Evolutionary conservation across 2,329 filamentous ascomycete genomes (phyloP).

Genomic region (Shiraia bambusicola): DNA sequence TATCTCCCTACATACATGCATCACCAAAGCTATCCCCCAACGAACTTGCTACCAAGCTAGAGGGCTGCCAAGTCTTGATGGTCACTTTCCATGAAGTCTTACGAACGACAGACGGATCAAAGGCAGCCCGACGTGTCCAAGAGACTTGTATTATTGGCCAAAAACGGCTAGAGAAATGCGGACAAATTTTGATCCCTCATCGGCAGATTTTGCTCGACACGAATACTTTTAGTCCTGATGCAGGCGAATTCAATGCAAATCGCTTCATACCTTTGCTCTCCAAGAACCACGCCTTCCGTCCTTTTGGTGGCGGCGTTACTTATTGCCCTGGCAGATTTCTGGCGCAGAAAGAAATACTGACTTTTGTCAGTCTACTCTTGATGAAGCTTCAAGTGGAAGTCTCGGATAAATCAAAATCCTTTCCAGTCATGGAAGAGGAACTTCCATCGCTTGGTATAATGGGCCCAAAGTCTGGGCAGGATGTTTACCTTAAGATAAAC

Average conservation of each 20-base stretch:
- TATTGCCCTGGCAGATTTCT: slow-evolving; percentile 12
- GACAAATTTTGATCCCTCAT: slow-evolving; percentile 7
- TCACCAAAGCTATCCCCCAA: too few relatives aligned
- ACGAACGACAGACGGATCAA: neutral
- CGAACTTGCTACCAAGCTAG: too few relatives aligned
- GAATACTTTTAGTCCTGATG: slow-evolving; percentile 5
- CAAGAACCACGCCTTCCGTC: slow-evolving; percentile 2
- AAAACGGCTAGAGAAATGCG: neutral
- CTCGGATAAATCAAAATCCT: too few relatives aligned
- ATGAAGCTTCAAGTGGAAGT: too few relatives aligned
- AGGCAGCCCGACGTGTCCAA: neutral
- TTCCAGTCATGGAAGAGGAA: neutral
- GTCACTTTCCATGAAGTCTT: too few relatives aligned
- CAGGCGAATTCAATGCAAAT: slow-evolving; percentile 2
- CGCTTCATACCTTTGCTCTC: slow-evolving; percentile 3
- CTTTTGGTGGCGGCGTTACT: slow-evolving; percentile 6
- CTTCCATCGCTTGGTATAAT: neutral
- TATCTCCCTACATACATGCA: too few relatives aligned
- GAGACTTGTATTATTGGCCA: slow-evolving; percentile 1
- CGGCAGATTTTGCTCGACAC: slow-evolving; percentile 7
- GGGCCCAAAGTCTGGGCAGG: neutral
- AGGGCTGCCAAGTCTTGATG: too few relatives aligned
- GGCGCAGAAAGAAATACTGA: slow-evolving; percentile 5
- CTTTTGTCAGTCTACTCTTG: too few relatives aligned
- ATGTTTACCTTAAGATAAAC: neutral